Base-by-base conservation (phyloP, 2,329 filamentous ascomycete species). In the Botrytis cinerea region DNA sequence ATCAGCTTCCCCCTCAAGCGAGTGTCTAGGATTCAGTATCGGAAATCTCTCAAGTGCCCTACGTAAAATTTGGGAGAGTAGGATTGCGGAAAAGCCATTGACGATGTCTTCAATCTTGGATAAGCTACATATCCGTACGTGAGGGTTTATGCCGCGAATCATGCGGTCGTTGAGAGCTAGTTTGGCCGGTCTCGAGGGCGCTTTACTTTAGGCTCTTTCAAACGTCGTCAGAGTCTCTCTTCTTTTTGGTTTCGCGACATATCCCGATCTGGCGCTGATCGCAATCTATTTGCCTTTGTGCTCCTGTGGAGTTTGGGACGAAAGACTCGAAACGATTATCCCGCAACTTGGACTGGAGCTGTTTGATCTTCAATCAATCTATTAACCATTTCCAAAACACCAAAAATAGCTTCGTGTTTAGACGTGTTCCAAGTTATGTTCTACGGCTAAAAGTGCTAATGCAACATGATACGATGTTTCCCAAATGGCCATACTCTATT, bases 281-380 rank as follows among this genome's bases (percentile, higher is more conserved):
- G 38, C 45, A 71, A 45, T 71, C 46, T 64, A 64, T 64, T 67
- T 54, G 46, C 46, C 54, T 25, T 54, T 67, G 63, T 67, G 35
- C 38, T 67, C 25, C 12, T 38, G 64, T 40, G 64, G 63, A 51
- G 32, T 67, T 63, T 67, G 45, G 63, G 45, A 66, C 45, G n/a
- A 57, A 57, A 57, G 51, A 57, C 51, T 57, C 51, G 57, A 59
- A 57, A 71, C 60, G 18, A 66, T 54, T 57, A 63, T 71, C 60
- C 60, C 60, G 70, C 70, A 64, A 66, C n/a, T 40, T 62, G 32
- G 54, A 64, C 57, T 35, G 51, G n/a, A 71, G 32, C 14, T 64
- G 59, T 64, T 71, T 71, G 70, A 71, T 71, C 70, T 64, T 71
- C 59, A 25, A 38, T 16, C 70, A 38, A 54, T 51, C 54, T 45